phyloP scores from a whole-genome alignment of 225 moss, liverwort and hornwort genomes.

The Pseudoscleropodium purum region DNA sequence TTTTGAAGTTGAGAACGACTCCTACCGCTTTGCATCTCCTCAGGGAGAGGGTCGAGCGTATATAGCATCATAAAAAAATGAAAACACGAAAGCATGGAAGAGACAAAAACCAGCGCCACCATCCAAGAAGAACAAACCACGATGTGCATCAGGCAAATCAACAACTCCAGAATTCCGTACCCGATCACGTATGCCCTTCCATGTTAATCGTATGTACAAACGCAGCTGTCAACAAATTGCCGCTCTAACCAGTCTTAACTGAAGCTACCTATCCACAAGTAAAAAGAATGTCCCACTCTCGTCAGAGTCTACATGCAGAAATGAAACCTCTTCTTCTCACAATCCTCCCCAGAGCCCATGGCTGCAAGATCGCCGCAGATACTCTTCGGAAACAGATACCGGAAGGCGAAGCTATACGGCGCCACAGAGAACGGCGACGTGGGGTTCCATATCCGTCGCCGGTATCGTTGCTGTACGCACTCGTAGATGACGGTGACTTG shows the following conservation, averaged over 20 bases:
- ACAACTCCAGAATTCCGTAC: neutral
- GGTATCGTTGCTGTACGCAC: constrained; percentile 57
- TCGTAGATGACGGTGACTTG: constrained; percentile 59
- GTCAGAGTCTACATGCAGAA: neutral
- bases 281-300: neutral
- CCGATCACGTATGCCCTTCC: neutral
- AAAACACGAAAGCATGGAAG: neutral
- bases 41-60: too few species aligned
- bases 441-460: constrained; percentile 27
- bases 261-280: neutral
- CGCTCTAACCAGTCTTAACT: neutral
- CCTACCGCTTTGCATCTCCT: neutral
- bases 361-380: neutral
- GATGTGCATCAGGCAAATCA: neutral
- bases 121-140: neutral
- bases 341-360: neutral
- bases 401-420: constrained; percentile 66
- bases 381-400: constrained; percentile 50
- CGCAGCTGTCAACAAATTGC: constrained; percentile 13
- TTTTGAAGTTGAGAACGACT: neutral
- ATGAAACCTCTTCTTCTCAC: neutral
- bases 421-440: constrained; percentile 45
- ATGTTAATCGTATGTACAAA: constrained; percentile 16
- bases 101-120: neutral
- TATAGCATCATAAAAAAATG: neutral